A percentile compares a stretch with the other conserved stretches of the same genome.
These are phyloP conservation scores for Discostella stelligeroides DNA, from an alignment of 108 stramenopile genomes.

Conservation along the genomic window DNA sequence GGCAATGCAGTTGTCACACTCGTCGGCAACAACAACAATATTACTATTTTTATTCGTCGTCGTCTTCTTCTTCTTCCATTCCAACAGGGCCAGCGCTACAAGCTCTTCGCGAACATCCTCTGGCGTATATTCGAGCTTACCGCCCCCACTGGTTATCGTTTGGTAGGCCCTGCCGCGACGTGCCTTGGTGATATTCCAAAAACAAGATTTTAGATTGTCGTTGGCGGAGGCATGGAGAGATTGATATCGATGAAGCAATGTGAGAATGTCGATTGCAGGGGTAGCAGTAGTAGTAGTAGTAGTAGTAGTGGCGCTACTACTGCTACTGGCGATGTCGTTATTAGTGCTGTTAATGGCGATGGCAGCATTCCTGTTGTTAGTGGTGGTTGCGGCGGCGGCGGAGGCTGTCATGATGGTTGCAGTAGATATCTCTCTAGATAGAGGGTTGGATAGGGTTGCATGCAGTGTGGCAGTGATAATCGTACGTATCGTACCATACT, in stretches of 20 bases:
- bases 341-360: too few species aligned
- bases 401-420: too few species aligned
- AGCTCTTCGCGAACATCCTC: slow-evolving; percentile 44
- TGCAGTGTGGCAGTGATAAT: too few species aligned
- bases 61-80: slow-evolving; percentile 6
- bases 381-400: too few species aligned
- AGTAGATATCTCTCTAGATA: too few species aligned
- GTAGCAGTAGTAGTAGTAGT: slow-evolving; percentile 8
- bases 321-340: too few species aligned
- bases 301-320: background rate
- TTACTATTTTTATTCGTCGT: background rate
- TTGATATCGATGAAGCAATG: slow-evolving; percentile 38
- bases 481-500: too few species aligned
- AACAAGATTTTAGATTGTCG: slow-evolving; percentile 12
- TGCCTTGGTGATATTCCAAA: slow-evolving; percentile 46
- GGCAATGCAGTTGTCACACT: background rate
- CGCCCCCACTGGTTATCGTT: slow-evolving; percentile 20
- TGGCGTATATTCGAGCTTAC: slow-evolving; percentile 21
- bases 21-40: too few species aligned
- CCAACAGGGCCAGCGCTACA: slow-evolving; percentile 28
- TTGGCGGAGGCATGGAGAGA: slow-evolving; percentile 25
- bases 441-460: too few species aligned
- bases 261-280: slow-evolving; percentile 29
- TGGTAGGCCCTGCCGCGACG: slow-evolving; percentile 44
- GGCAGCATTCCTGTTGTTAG: too few species aligned